Conservation (phyloP, 169 alveolate genomes). For the Cryptosporidium canis region DNA sequence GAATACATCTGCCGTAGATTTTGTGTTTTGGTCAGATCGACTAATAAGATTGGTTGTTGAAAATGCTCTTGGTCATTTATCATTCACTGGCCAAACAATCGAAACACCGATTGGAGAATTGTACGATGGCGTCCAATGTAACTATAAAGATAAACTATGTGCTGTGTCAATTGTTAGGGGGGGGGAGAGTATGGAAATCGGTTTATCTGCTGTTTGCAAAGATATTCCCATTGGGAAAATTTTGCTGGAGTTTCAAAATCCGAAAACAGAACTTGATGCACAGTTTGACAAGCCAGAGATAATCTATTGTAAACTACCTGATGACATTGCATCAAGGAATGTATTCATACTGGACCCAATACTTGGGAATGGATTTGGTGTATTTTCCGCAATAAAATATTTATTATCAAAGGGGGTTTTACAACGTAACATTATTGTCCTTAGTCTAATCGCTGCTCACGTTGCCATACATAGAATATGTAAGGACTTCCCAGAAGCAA, state of each 20-base stretch:
- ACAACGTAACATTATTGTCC: conserved; percentile 42
- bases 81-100: conserved; percentile 52
- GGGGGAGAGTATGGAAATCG: conserved; percentile 73
- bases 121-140: conserved; percentile 55
- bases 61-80: conserved; percentile 66
- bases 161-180: conserved; percentile 73
- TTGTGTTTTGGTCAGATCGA: conserved; percentile 73
- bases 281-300: conserved; percentile 55
- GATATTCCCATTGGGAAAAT: conserved; percentile 70
- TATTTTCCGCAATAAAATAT: conserved; percentile 40
- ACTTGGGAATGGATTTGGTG: conserved; percentile 71
- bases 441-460: conserved; percentile 68
- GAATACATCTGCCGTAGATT: conserved; percentile 51
- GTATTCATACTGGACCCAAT: conserved; percentile 72
- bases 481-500: conserved; percentile 53
- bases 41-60: conserved; percentile 72
- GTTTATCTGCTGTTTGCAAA: conserved; percentile 67
- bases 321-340: conserved; percentile 48
- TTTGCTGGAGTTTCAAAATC: conserved; percentile 51
- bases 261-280: conserved; percentile 68
- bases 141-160: conserved; percentile 58
- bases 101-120: conserved; percentile 72
- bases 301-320: conserved; percentile 68
- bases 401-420: conserved; percentile 53
- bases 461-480: conserved; percentile 70